phyloP scores from a whole-genome alignment of 1,139 yeast species.

The Saccharomycopsis hybrid region DNA sequence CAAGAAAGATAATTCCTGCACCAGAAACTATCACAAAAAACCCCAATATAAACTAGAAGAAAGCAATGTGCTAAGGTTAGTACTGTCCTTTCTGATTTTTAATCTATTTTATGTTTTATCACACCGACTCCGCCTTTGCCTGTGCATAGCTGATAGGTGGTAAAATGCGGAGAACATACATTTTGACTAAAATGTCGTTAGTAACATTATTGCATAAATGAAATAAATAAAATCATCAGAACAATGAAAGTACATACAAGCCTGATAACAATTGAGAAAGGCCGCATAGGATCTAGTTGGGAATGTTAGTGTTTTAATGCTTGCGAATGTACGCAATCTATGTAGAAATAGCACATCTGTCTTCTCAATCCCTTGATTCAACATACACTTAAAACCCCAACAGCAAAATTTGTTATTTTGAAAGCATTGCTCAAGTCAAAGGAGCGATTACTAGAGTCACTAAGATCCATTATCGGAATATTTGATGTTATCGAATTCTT shows the following conservation, averaged over 20 bases:
- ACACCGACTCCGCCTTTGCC: no score
- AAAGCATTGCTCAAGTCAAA: conserved; percentile 37
- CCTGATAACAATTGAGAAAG: conserved; percentile 22
- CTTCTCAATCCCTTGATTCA: not conserved
- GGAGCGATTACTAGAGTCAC: conserved; percentile 7
- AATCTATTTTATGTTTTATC: no score
- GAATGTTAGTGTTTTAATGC: not conserved
- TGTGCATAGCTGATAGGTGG: no score
- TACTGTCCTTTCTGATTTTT: not conserved
- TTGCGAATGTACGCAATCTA: conserved; percentile 27
- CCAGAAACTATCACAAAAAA: conserved; percentile 52
- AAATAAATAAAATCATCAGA: not conserved
- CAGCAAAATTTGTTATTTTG: conserved; percentile 55
- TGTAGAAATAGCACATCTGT: no score
- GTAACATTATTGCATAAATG: no score
- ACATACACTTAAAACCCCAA: conserved; percentile 56
- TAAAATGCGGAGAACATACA: no score
- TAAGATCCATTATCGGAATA: conserved; percentile 10
- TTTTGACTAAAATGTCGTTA: no score
- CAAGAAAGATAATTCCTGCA: conserved; percentile 45
- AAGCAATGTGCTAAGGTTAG: not conserved
- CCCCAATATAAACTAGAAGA: conserved; percentile 44
- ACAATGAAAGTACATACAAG: conserved; percentile 12
- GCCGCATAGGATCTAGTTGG: conserved; percentile 5
- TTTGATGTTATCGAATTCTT: not conserved